Evolutionary conservation across 371 early-diverging fungal genomes (phyloP).

Genomic region (Chytridium lagenaria): DNA sequence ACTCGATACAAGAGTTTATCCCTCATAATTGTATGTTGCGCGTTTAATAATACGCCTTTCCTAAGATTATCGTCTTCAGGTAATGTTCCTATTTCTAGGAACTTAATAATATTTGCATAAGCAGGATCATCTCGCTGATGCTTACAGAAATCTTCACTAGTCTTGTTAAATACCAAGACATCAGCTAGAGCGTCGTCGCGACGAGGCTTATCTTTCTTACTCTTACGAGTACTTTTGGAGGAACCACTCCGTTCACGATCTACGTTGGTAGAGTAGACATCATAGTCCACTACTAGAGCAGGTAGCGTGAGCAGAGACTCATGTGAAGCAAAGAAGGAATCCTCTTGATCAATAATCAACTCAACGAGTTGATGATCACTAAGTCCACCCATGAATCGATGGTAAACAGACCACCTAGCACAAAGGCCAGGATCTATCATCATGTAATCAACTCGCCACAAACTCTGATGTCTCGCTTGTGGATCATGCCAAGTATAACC

Average conservation of each 20-base stretch:
- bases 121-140: background rate
- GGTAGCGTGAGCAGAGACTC: too few relatives aligned
- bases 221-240: background rate
- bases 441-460: too few relatives aligned
- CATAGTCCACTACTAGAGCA: background rate
- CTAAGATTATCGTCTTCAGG: background rate
- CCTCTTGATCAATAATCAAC: too few relatives aligned
- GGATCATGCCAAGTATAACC: too few relatives aligned
- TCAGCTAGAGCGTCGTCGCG: background rate
- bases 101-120: background rate
- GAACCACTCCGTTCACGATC: background rate
- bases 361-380: too few relatives aligned
- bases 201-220: background rate
- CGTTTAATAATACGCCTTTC: background rate
- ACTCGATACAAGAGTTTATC: constrained; percentile 5
- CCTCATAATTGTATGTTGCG: constrained; percentile 8
- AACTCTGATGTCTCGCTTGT: too few relatives aligned
- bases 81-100: background rate
- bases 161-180: background rate
- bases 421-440: too few relatives aligned
- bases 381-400: too few relatives aligned
- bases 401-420: too few relatives aligned
- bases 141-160: constrained; percentile 11
- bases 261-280: too few relatives aligned
- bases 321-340: too few relatives aligned